Conservation (phyloP, 1,139 yeast species). For the Saccharomyces hybrid region DNA sequence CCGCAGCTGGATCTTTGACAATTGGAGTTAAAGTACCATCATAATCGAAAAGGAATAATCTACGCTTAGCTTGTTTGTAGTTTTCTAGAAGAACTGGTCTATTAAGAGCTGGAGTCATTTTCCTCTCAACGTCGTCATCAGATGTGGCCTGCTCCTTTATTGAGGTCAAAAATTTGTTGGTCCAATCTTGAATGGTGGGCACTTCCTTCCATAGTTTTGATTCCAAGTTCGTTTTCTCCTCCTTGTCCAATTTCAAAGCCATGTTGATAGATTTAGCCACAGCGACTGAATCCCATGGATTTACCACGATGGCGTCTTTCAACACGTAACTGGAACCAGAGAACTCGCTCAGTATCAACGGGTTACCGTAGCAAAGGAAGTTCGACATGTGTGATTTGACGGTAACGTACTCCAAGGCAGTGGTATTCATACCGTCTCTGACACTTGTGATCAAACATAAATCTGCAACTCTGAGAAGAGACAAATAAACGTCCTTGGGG, state of each 20-base stretch:
- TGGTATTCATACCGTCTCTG: slow-evolving; percentile 95
- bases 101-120: slow-evolving; percentile 75
- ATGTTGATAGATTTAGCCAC: slow-evolving; percentile 79
- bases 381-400: slow-evolving; percentile 59
- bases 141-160: slow-evolving; percentile 10
- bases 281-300: slow-evolving; percentile 96
- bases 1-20: slow-evolving; percentile 96
- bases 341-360: slow-evolving; percentile 82
- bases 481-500: slow-evolving; percentile 82
- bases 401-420: slow-evolving; percentile 84
- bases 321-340: slow-evolving; percentile 85
- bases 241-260: slow-evolving; percentile 48
- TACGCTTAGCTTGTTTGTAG: slow-evolving; percentile 53
- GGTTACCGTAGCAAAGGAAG: slow-evolving; percentile 41
- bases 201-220: slow-evolving; percentile 55
- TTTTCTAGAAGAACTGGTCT: slow-evolving; percentile 56
- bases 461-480: slow-evolving; percentile 82
- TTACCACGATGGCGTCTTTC: slow-evolving; percentile 74
- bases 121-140: slow-evolving; percentile 29
- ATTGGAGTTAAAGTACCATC: slow-evolving; percentile 97
- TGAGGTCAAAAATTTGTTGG: slow-evolving; percentile 46
- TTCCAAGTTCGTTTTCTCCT: slow-evolving; percentile 40
- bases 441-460: slow-evolving; percentile 82
- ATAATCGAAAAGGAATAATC: slow-evolving; percentile 86
- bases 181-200: slow-evolving; percentile 77